Base-by-base conservation (phyloP, 1,284 basidiomycete species). In the Athelia psychrophila region DNA sequence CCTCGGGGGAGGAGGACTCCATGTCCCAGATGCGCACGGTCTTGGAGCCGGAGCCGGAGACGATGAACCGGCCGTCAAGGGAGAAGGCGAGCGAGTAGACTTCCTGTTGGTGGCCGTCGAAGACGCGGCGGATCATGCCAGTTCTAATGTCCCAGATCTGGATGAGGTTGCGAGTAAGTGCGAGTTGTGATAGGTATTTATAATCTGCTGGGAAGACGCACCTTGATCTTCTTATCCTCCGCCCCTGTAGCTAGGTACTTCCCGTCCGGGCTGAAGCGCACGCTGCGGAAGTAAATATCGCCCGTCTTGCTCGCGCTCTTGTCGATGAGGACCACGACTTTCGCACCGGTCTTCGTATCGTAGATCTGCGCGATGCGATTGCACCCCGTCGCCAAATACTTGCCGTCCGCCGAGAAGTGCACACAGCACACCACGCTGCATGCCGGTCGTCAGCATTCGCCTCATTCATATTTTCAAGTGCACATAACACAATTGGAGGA, bases 31-130 rank as follows among this genome's bases (percentile, higher is more conserved):
- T 86, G 46, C 89, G 79, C n/a, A 90, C 88, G 12, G 91, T 93
- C 69, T 88, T 88, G 72, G 95, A 55, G n/a, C n/a, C n/a, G n/a
- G n/a, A n/a, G n/a, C n/a, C n/a, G n/a, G n/a, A n/a, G n/a, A n/a
- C n/a, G n/a, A 96, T 84, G 59, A 88, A 81, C 12, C 83, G 77
- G 8, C 93, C 92, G 62, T 95, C 90, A 22, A 79, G 72, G 10
- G 88, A 88, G 66, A 93, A 95, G 64, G 93, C 91, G 53, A 95
- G 81, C 5, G 91, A 91, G 69, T 95, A 96, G 59, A 96, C 93
- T 69, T 94, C 93, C 63, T 92, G 88, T 64, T 86, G 83, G 70
- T 96, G 93, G 2, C 93, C 93, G 48, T 86, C 81, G 57, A 94
- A n/a, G n/a, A n/a, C n/a, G n/a, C n/a, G n/a, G n/a, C n/a, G n/a